These are phyloP conservation scores for Rhizophora apiculata DNA, from an alignment of 345 rosid genomes.

Conservation along the genomic window DNA sequence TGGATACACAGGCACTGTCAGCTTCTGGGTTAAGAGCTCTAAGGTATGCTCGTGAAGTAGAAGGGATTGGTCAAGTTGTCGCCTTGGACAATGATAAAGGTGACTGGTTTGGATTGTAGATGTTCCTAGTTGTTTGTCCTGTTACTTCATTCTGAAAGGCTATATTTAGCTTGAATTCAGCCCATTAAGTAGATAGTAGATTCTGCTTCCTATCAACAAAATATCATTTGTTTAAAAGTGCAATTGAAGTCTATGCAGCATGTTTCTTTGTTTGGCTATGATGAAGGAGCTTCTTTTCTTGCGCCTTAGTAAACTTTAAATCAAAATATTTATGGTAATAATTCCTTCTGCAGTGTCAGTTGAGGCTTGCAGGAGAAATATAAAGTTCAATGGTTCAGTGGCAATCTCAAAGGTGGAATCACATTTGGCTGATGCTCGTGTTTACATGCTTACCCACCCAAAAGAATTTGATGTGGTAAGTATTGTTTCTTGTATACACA, in stretches of 20 bases:
- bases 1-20: slow-evolving; percentile 67
- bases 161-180: not conserved
- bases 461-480: slow-evolving; percentile 96
- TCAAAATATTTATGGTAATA: slow-evolving; percentile 1
- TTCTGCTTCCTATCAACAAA: not conserved
- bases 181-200: not conserved
- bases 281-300: not conserved
- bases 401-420: slow-evolving; percentile 91
- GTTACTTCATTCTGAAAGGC: slow-evolving; percentile 2
- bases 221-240: not conserved
- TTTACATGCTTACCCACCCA: slow-evolving; percentile 87
- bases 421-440: slow-evolving; percentile 92
- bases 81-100: slow-evolving; percentile 97
- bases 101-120: slow-evolving; percentile 19
- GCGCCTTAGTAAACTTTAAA: not conserved
- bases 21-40: slow-evolving; percentile 95
- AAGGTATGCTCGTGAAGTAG: slow-evolving; percentile 92
- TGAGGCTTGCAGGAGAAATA: slow-evolving; percentile 90
- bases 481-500: not conserved
- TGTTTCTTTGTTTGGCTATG: not conserved
- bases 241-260: not conserved
- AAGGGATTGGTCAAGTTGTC: slow-evolving; percentile 88
- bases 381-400: slow-evolving; percentile 84
- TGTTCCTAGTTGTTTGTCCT: not conserved
- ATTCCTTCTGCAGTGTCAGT: slow-evolving; percentile 54